Evolutionary conservation across 257 asterid species (phyloP).

Genomic region (Salvia rosmarinus): DNA sequence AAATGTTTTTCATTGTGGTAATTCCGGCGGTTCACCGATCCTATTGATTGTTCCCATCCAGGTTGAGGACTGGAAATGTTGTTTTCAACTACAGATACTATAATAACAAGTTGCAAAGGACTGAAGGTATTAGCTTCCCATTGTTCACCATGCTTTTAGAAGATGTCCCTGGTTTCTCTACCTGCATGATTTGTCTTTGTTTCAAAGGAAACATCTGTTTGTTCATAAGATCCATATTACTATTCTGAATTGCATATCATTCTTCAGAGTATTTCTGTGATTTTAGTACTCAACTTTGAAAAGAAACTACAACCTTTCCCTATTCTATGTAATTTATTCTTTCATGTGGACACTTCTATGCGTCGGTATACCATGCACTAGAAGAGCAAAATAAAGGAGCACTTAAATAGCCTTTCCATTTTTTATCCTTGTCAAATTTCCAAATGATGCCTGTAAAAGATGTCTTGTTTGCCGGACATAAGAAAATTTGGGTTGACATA

Average conservation of each 20-base stretch:
- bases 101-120: conserved; percentile 83
- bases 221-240: background rate
- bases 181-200: conserved; percentile 13
- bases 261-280: background rate
- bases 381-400: background rate
- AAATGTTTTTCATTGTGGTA: conserved; percentile 4
- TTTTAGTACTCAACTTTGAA: background rate
- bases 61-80: conserved; percentile 98
- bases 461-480: background rate
- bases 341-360: conserved; percentile 4
- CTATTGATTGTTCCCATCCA: conserved; percentile 44
- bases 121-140: conserved; percentile 73
- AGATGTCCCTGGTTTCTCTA: conserved; percentile 18
- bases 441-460: background rate
- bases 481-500: background rate
- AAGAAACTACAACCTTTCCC: background rate
- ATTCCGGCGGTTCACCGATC: conserved; percentile 27
- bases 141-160: conserved; percentile 25
- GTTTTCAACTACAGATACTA: conserved; percentile 91
- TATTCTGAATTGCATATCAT: background rate
- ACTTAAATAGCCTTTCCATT: background rate
- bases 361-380: background rate
- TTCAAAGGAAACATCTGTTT: conserved; percentile 11
- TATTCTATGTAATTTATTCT: background rate
- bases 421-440: background rate